Evolutionary conservation across 306 rosid genomes (phyloP).

Genomic region (Heteromeles arbutifolia): DNA sequence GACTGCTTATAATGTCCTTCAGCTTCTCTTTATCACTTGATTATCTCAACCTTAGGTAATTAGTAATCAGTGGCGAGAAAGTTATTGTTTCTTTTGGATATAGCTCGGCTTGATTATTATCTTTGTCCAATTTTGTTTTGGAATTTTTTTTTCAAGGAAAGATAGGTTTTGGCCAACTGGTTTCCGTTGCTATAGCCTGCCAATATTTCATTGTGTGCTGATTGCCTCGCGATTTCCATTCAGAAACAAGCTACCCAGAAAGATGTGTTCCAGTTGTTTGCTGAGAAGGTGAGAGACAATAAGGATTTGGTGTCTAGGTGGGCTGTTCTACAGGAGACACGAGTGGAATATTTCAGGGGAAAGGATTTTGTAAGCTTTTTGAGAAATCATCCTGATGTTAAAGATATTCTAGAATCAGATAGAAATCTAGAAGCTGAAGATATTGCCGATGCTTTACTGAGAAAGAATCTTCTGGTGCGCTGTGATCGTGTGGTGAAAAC

Average conservation of each 20-base stretch:
- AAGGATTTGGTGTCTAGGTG: conserved; percentile 87
- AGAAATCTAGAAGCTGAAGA: conserved; percentile 73
- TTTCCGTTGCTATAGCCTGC: neutral
- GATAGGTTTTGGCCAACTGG: conserved; percentile 3
- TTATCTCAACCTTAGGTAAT: neutral
- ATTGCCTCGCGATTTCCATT: conserved; percentile 13
- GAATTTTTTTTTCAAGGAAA: neutral
- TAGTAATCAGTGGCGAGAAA: neutral
- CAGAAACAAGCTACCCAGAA: conserved; percentile 82
- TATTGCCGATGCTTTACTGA: conserved; percentile 60
- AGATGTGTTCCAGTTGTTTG: conserved; percentile 81
- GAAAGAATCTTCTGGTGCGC: conserved; percentile 75
- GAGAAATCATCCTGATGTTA: conserved; percentile 74
- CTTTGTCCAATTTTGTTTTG: neutral
- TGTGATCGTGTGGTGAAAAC: conserved; percentile 97
- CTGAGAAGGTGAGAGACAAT: conserved; percentile 93
- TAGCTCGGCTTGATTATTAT: neutral
- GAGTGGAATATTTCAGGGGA: conserved; percentile 93
- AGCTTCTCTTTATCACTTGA: neutral
- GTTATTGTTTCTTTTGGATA: neutral
- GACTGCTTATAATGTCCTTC: neutral
- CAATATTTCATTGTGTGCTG: neutral
- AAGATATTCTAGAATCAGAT: conserved; percentile 72
- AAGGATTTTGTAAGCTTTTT: conserved; percentile 79
- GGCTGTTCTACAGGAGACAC: conserved; percentile 97